These are phyloP conservation scores for Fragaria nilgerrensis DNA, from an alignment of 306 rosid genomes.

Conservation along the genomic window DNA sequence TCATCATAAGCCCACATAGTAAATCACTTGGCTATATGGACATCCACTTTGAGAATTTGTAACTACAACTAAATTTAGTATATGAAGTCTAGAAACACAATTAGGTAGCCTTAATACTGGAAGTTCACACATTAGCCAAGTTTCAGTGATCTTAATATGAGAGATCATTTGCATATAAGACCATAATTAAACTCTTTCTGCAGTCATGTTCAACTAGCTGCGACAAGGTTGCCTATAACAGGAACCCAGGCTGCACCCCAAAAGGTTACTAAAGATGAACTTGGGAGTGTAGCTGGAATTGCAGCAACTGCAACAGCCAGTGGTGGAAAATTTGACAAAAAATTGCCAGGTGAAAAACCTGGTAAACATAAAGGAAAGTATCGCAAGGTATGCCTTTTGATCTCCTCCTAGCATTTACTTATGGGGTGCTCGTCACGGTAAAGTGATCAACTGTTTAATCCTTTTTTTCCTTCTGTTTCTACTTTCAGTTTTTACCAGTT, in stretches of 20 bases:
- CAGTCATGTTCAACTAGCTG: conserved; percentile 93
- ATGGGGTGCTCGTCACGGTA: neutral
- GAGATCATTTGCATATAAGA: neutral
- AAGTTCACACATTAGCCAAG: neutral
- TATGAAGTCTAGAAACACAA: neutral
- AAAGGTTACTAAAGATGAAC: conserved; percentile 71
- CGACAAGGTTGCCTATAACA: conserved; percentile 90
- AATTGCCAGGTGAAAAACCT: conserved; percentile 79
- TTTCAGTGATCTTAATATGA: neutral
- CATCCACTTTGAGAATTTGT: neutral
- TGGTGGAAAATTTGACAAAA: conserved; percentile 95
- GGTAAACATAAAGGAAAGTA: conserved; percentile 72
- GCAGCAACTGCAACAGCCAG: conserved; percentile 94
- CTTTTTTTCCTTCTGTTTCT: conserved; percentile 16
- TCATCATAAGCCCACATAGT: neutral
- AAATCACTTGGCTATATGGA: neutral
- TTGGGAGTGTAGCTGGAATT: conserved; percentile 76
- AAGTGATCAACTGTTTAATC: conserved; percentile 14
- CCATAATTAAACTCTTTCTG: conserved; percentile 21
- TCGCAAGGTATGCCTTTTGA: conserved; percentile 60
- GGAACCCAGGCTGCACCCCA: conserved; percentile 71
- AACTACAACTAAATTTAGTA: neutral
- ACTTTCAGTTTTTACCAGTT: conserved; percentile 78
- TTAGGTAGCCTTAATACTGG: neutral
- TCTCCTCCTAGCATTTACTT: conserved; percentile 2